Evolutionary conservation across 495 filamentous ascomycete genomes (phyloP), one percentile per base, ranked within the genome.

Genomic region (Cercophora samala): DNA sequence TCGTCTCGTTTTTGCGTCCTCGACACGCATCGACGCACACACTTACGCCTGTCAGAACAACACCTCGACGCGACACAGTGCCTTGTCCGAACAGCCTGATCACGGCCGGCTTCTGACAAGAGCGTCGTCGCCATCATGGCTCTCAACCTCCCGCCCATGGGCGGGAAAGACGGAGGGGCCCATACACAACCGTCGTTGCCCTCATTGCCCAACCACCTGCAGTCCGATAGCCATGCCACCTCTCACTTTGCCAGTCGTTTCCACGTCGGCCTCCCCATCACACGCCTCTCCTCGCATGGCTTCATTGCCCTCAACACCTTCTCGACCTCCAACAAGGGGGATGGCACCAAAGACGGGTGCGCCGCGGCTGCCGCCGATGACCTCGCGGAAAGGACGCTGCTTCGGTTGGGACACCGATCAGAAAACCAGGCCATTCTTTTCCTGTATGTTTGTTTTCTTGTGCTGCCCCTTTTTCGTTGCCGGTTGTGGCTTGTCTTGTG

Each of bases 161-260:
- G 78, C 54, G 80, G 78, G 60, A 79, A 76, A 69, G 79, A 79
- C 72, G 82, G 78, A 73, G 53, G 53, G 72, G 86, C 91, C 68
- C 91, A 97, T 76, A 89, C 90, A n/a, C 93, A 97, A 76, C 85
- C 92, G 46, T 97, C 94, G 37, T 83, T 99, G 54, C 91, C 93
- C 32, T 88, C 92, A 26, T 81, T 99, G 63, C 95, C 95, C 37
- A 84, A 89, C 42, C 95, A 99, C 83, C 84, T 93, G 32, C 95
- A 98, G 80, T 97, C 93, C 64, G 95, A 98, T 79, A 97, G 94
- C 54, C 92, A 97, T 75, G 81, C 98, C 69, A 99, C 95, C 3
- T 92, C 93, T 32, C 95, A 99, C 79, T 85, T 99, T 25, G 95
- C 95, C 63, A 97, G 93, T 78, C 91, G 95, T 42, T 99, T 96